Percentiles rank a stretch among this genome's conserved stretches.
phyloP scores from a whole-genome alignment of 768 basidiomycete species.

The Butyriboletus loyo region DNA sequence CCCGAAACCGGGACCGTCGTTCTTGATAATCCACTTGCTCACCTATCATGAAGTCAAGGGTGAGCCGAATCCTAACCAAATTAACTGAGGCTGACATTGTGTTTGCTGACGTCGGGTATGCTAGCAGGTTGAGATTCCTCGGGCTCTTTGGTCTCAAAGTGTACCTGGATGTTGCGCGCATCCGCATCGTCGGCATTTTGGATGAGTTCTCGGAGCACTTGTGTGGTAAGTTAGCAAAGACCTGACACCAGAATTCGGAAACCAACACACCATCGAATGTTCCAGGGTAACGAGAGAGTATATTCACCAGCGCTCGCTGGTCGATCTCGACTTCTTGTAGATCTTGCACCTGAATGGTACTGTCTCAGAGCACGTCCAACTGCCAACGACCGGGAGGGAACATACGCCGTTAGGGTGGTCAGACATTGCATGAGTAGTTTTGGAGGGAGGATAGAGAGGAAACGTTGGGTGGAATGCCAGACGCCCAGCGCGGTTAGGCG shows the following conservation, averaged over 20 bases:
- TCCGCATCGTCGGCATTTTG: conserved; percentile 57
- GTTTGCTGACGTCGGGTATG: not conserved
- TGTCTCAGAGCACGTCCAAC: not conserved
- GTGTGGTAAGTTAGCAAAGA: not conserved
- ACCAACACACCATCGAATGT: conserved; percentile 3
- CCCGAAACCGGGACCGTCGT: conserved; percentile 1
- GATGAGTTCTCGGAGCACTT: conserved; percentile 50
- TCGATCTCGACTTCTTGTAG: conserved; percentile 16
- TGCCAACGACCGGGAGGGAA: not conserved
- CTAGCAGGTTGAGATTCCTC: not conserved
- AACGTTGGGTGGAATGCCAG: not conserved
- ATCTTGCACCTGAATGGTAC: not conserved
- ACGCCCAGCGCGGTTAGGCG: not conserved
- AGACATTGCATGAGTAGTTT: not conserved
- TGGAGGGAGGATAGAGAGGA: not conserved
- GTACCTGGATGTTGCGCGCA: conserved; percentile 33
- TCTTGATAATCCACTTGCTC: conserved; percentile 13
- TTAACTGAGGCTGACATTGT: not conserved
- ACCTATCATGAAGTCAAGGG: conserved; percentile 1
- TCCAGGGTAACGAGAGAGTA: conserved; percentile 19
- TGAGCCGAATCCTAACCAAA: not conserved
- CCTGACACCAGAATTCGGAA: not conserved
- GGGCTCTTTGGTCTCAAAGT: conserved; percentile 31
- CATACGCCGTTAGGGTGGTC: not conserved
- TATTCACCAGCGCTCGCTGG: conserved; percentile 13